Percentiles rank a stretch among this genome's conserved stretches.
These are phyloP conservation scores for Globisporangium irregulare DNA, from an alignment of 352 stramenopile species.

Conservation along the genomic window DNA sequence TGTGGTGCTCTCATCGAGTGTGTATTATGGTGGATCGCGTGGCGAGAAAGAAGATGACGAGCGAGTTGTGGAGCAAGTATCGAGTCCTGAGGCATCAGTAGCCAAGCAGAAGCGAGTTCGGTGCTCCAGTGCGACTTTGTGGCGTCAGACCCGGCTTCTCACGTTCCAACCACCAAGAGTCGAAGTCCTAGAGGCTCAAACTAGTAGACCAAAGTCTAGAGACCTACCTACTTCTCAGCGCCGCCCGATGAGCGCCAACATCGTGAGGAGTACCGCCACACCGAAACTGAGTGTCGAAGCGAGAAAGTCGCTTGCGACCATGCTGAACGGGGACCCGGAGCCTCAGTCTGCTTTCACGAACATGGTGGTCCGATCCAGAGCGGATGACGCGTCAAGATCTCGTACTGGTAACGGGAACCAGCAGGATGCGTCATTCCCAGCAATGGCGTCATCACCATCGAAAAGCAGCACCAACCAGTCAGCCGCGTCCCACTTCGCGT, in stretches of 20 bases:
- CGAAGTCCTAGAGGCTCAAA: background rate
- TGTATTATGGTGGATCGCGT: background rate
- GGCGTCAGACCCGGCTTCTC: constrained; percentile 42
- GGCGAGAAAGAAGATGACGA: background rate
- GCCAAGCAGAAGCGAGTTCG: constrained; percentile 18
- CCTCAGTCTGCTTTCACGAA: no score
- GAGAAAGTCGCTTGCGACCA: constrained; percentile 7
- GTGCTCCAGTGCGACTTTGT: constrained; percentile 45
- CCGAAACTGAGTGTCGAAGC: constrained; percentile 7
- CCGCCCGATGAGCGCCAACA: constrained; percentile 9
- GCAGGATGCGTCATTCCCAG: background rate
- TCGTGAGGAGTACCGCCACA: background rate
- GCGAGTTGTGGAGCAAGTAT: background rate
- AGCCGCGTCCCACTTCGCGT: background rate
- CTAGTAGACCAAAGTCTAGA: background rate
- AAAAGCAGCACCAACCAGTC: background rate
- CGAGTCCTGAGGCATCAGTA: background rate
- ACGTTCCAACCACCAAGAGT: constrained; percentile 28
- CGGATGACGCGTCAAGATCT: background rate
- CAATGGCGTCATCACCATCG: background rate
- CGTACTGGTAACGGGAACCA: background rate
- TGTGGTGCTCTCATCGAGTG: background rate
- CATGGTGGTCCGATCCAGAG: background rate
- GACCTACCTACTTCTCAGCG: background rate
- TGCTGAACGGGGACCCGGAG: constrained; percentile 10